A percentile compares a stretch with the other conserved stretches of the same genome.
Evolutionary conservation across 108 stramenopile species (phyloP).

Genomic region (Phaeodactylum tricornutum): DNA sequence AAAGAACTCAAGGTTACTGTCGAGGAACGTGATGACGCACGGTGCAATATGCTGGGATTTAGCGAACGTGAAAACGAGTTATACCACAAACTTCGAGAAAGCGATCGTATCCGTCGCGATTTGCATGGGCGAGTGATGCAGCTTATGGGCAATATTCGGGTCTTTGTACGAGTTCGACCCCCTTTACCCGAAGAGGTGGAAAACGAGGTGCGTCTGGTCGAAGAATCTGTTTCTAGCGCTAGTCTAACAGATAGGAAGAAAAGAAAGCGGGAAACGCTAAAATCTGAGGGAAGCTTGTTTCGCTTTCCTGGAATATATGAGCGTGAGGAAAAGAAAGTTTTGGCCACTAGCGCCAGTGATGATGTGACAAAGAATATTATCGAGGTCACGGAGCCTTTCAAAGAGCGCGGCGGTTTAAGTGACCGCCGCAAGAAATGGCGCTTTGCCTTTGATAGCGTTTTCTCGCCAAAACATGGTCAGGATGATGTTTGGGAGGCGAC

Average conservation of each 20-base stretch:
- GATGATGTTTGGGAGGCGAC: constrained; percentile 79
- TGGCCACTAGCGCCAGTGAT: constrained; percentile 21
- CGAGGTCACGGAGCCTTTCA: constrained; percentile 58
- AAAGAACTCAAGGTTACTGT: constrained; percentile 8
- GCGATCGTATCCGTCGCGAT: constrained; percentile 54
- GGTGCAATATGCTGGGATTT: constrained; percentile 27
- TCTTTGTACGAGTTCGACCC: constrained; percentile 79
- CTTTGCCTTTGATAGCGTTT: constrained; percentile 75
- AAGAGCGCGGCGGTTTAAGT: constrained; percentile 74
- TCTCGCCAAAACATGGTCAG: constrained; percentile 39
- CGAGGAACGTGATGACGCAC: constrained; percentile 17
- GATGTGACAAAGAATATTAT: constrained; percentile 69
- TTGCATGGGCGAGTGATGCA: constrained; percentile 75
- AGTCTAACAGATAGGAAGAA: neutral
- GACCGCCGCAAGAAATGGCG: constrained; percentile 50
- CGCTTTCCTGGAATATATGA: constrained; percentile 43
- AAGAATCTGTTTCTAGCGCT: too few species aligned
- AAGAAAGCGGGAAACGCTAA: too few species aligned
- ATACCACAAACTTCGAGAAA: constrained; percentile 32
- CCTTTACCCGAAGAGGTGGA: constrained; percentile 23
- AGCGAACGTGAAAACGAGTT: constrained; percentile 57
- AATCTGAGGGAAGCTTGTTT: constrained; percentile 17
- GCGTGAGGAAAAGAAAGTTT: too few species aligned
- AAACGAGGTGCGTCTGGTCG: neutral
- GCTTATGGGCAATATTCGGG: constrained; percentile 76